phyloP scores from a whole-genome alignment of 169 alveolate species.

The Cardiosporidium cionae region DNA sequence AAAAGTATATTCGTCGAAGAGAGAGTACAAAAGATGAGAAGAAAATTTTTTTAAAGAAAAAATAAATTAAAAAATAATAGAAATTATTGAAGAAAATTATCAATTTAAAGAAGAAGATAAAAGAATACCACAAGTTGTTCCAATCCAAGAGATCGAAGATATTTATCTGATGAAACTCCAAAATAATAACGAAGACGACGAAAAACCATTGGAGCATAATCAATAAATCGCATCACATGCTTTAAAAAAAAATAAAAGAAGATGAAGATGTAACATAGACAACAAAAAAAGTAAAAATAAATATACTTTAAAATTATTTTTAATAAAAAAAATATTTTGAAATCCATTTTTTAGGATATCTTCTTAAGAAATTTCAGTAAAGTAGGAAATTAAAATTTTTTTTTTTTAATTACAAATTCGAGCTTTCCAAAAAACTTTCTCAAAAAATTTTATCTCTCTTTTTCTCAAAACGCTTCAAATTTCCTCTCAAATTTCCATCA shows the following conservation, averaged over 20 bases:
- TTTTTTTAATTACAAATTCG: too few relatives aligned
- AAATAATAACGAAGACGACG: conserved; percentile 78
- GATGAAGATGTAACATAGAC: not conserved
- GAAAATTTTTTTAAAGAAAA: too few relatives aligned
- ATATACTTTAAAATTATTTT: not conserved
- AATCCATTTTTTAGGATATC: not conserved
- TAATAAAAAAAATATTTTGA: not conserved
- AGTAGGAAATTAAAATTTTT: too few relatives aligned
- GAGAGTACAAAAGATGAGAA: too few relatives aligned
- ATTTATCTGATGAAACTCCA: conserved; percentile 79
- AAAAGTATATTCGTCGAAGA: too few relatives aligned
- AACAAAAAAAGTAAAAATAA: not conserved
- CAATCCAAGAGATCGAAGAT: conserved; percentile 89
- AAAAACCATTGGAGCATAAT: conserved; percentile 90
- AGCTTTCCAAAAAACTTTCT: too few relatives aligned
- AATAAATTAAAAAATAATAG: too few relatives aligned
- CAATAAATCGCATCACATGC: conserved; percentile 61
- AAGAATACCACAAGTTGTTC: conserved; percentile 88
- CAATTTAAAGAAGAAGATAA: too few relatives aligned
- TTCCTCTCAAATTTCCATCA: too few relatives aligned
- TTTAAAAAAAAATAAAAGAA: not conserved
- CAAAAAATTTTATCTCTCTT: too few relatives aligned
- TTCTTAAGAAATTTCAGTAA: not conserved
- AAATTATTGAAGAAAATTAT: too few relatives aligned
- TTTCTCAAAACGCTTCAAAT: too few relatives aligned